phyloP scores from a whole-genome alignment of 2,329 filamentous ascomycete species.

The Talaromyces sp. region DNA sequence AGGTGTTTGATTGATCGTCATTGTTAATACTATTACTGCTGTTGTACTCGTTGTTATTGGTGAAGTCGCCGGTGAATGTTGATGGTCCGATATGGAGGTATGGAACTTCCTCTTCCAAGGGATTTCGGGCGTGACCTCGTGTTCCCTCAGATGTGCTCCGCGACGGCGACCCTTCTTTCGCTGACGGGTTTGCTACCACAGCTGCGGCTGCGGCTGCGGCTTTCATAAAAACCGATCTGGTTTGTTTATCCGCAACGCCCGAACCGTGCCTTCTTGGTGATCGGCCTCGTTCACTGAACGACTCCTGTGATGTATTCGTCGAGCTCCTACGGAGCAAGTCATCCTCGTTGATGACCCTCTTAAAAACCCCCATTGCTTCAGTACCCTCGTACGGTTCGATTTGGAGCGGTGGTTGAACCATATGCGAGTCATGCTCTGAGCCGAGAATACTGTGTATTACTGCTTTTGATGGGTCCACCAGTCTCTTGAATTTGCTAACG shows the following conservation, averaged over 20 bases:
- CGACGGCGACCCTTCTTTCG: slow-evolving; percentile 32
- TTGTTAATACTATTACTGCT: not conserved
- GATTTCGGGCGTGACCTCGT: slow-evolving; percentile 62
- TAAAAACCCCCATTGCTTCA: slow-evolving; percentile 46
- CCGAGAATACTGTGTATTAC: slow-evolving; percentile 60
- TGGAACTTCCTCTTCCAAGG: slow-evolving; percentile 61
- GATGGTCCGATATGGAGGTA: slow-evolving; percentile 73
- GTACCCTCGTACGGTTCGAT: slow-evolving; percentile 44
- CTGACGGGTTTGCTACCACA: slow-evolving; percentile 24
- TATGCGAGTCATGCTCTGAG: slow-evolving; percentile 50
- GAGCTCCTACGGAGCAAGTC: slow-evolving; percentile 6
- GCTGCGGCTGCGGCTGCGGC: slow-evolving; percentile 10
- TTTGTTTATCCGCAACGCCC: not conserved
- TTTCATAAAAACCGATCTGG: not conserved
- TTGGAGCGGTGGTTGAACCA: slow-evolving; percentile 56
- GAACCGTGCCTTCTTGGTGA: slow-evolving; percentile 16
- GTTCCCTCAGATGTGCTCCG: slow-evolving; percentile 45
- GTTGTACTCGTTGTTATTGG: not conserved
- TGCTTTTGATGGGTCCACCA: slow-evolving; percentile 59
- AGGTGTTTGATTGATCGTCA: slow-evolving; percentile 17
- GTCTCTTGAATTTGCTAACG: slow-evolving; percentile 78
- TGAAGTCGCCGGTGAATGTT: slow-evolving; percentile 35
- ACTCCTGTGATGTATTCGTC: slow-evolving; percentile 1
- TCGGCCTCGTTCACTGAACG: slow-evolving; percentile 16
- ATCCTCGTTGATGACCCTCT: slow-evolving; percentile 49